phyloP scores from a whole-genome alignment of 2,329 filamentous ascomycete genomes.

The Ophiostoma quercus region DNA sequence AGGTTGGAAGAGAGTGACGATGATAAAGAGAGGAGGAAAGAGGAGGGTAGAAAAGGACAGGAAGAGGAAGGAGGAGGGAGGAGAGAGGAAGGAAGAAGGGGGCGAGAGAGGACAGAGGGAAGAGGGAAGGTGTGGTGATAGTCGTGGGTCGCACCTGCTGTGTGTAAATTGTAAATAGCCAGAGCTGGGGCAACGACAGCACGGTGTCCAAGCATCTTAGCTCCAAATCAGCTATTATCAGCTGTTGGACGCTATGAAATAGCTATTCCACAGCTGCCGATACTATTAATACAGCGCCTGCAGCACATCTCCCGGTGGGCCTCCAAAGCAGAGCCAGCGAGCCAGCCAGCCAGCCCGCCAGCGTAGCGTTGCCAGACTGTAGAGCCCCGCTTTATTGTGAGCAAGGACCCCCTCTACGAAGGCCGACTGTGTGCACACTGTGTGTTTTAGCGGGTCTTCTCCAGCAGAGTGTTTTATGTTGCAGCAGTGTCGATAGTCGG shows the following conservation, averaged over 20 bases:
- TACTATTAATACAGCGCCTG: background rate
- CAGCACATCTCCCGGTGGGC: slow-evolving; percentile 12
- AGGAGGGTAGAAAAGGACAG: background rate
- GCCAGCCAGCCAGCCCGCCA: no score
- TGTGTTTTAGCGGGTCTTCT: slow-evolving; percentile 18
- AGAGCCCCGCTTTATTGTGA: slow-evolving; percentile 22
- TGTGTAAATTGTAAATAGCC: slow-evolving; percentile 9
- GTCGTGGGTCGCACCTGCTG: slow-evolving; percentile 12
- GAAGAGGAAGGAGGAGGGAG: slow-evolving; percentile 16
- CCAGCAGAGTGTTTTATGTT: slow-evolving; percentile 19
- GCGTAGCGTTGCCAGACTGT: slow-evolving; percentile 23
- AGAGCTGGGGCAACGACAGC: slow-evolving; percentile 2
- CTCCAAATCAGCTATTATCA: background rate
- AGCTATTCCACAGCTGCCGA: background rate
- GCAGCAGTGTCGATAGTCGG: slow-evolving; percentile 1
- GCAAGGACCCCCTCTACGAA: slow-evolving; percentile 10
- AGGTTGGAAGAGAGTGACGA: slow-evolving; percentile 18
- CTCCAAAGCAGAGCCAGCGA: slow-evolving; percentile 20
- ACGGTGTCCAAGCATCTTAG: slow-evolving; percentile 1
- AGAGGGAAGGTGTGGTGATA: slow-evolving; percentile 22
- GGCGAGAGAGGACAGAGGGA: slow-evolving; percentile 14
- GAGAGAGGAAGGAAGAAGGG: slow-evolving; percentile 9
- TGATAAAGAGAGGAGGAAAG: slow-evolving; percentile 13
- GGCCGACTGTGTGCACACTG: slow-evolving; percentile 23
- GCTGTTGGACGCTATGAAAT: background rate